A percentile compares a stretch with the other conserved stretches of the same genome.
Conservation (phyloP, 2,329 filamentous ascomycete species). For the Lasiodiplodia gonubiensis region DNA sequence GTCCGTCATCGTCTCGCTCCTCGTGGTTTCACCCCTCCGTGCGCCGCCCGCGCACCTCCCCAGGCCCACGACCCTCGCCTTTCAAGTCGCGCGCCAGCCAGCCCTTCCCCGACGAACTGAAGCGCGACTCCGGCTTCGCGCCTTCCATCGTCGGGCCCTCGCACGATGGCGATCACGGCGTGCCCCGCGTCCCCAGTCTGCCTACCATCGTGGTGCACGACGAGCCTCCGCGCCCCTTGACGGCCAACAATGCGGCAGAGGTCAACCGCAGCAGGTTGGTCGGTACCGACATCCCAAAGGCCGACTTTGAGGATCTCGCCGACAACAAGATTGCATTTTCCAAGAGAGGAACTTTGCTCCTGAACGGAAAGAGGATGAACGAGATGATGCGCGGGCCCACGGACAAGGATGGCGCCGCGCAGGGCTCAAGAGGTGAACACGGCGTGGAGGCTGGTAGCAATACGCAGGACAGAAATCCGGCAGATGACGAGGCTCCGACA, state of each 20-base stretch:
- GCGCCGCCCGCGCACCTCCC: constrained; percentile 45
- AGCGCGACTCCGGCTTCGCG: constrained; percentile 49
- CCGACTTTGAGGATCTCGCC: constrained; percentile 59
- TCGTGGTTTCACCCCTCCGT: constrained; percentile 40
- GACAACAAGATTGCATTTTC: constrained; percentile 63
- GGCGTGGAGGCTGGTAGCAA: not conserved
- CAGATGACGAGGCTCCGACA: not conserved
- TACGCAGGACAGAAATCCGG: constrained; percentile 19
- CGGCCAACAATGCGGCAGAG: constrained; percentile 32
- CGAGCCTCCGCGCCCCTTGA: constrained; percentile 31
- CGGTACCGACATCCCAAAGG: constrained; percentile 61
- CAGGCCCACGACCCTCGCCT: constrained; percentile 41
- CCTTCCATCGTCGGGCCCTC: constrained; percentile 38
- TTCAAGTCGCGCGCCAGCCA: constrained; percentile 38
- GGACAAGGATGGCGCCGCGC: constrained; percentile 28
- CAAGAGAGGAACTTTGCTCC: constrained; percentile 64
- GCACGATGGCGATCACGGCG: constrained; percentile 36
- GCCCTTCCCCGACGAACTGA: constrained; percentile 41
- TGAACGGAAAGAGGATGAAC: constrained; percentile 59
- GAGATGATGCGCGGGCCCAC: constrained; percentile 31
- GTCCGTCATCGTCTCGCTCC: constrained; percentile 29
- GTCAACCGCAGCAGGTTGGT: constrained; percentile 53
- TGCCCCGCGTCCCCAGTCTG: constrained; percentile 44
- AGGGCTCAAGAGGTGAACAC: not conserved
- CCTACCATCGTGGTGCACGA: constrained; percentile 54